Conservation (phyloP, 1,284 basidiomycete genomes). For the Pseudozyma tsukubaensis region DNA sequence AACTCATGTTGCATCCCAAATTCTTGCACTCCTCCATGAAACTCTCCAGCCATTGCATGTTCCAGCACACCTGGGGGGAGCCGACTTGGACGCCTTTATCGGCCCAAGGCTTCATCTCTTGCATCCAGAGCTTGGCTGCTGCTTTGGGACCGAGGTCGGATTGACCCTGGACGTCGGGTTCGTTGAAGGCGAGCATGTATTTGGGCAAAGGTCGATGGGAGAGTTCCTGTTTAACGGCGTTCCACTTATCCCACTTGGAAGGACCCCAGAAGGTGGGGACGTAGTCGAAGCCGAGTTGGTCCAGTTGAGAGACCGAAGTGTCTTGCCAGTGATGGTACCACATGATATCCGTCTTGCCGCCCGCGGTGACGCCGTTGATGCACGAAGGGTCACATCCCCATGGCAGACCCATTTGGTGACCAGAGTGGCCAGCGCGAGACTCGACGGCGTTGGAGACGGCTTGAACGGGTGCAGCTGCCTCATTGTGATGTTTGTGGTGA, state of each 20-base stretch:
- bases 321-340: constrained; percentile 63
- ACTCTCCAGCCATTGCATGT: constrained; percentile 60
- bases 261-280: constrained; percentile 66
- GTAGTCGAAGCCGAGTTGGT: constrained; percentile 52
- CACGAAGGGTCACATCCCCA: constrained; percentile 50
- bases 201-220: constrained; percentile 17
- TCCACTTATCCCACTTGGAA: constrained; percentile 51
- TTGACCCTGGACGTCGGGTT: constrained; percentile 62
- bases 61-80: constrained; percentile 63
- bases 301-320: constrained; percentile 24
- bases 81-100: constrained; percentile 58
- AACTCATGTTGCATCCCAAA: constrained; percentile 55
- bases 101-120: constrained; percentile 61
- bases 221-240: constrained; percentile 49
- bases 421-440: background rate
- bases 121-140: constrained; percentile 57
- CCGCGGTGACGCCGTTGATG: constrained; percentile 32
- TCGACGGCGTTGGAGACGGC: background rate
- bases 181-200: constrained; percentile 61
- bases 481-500: constrained; percentile 6
- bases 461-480: too few relatives aligned
- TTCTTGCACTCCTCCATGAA: constrained; percentile 58
- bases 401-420: constrained; percentile 32
- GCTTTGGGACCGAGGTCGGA: constrained; percentile 48
- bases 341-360: constrained; percentile 14